Base-by-base conservation (phyloP, 768 basidiomycete species). In the Russula griseocarnosa region DNA sequence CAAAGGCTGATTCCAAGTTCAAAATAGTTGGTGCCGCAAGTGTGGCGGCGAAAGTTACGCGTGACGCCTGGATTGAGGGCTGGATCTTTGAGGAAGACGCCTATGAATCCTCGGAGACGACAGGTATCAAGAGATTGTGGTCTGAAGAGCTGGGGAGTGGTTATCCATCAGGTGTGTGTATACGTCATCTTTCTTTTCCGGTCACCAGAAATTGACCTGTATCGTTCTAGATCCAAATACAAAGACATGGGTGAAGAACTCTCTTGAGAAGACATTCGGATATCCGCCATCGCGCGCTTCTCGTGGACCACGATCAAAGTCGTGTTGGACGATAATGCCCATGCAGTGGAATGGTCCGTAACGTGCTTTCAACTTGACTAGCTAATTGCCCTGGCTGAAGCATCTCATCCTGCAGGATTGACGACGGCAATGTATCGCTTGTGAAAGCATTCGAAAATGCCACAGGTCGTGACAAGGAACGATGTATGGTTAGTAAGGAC, bases 21-120 rank as follows among this genome's bases (percentile, higher is more conserved):
- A 97, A 94, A 71, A 95, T 99, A 64, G 97, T 99, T 63, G 89
- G 93, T 24, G 97, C 97, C 7, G 97, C 96, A 1, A 94, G 92
- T 73, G 92, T 98, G n/a, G 94, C 94, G 3, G 97, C 97, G 2
- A 99, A 99, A 76, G 94, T 96, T 30, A 98, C 95, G 0, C 81
- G 96, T 61, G 96, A 98, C 71, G 85, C 88, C 8, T 94, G 93
- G 74, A 79, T 98, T 22, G 88, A 95, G 65, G 81, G 81, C 3
- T 98, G 96, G 96, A 71, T 79, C 11, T 95, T 87, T 67, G 85
- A 90, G 73, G 91, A 92, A 70, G 78, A 75, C 52, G 51, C 57
- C 1, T 53, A 38, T 28, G 58, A 70, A 40, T 61, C 61, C 11
- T 20, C 32, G 30, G 66, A 63, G 4, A 22, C 22, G 51, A 28